These are phyloP conservation scores for Pelagomonas calceolata DNA, from an alignment of 108 stramenopile genomes.

Conservation along the genomic window DNA sequence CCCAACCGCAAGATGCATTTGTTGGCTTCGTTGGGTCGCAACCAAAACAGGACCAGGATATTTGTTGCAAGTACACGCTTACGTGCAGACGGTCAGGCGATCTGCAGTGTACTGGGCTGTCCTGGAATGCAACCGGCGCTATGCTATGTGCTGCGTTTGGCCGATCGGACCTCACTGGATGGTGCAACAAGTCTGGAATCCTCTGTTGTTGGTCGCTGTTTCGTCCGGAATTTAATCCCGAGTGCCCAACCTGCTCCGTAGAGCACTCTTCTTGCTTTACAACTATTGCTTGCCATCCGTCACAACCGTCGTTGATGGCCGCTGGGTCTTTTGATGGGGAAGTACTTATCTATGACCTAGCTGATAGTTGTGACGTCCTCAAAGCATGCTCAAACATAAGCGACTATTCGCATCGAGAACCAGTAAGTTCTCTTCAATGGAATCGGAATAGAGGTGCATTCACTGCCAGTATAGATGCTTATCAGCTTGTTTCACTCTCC, in stretches of 20 bases:
- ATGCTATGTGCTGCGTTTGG: conserved; percentile 55
- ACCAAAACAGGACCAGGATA: too few species aligned
- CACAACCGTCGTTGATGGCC: conserved; percentile 30
- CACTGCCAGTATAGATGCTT: neutral
- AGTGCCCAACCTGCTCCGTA: neutral
- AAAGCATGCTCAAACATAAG: conserved; percentile 25
- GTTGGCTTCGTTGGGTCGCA: too few species aligned
- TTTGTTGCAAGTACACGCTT: too few species aligned
- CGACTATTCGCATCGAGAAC: conserved; percentile 42
- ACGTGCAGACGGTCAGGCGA: too few species aligned
- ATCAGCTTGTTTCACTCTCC: conserved; percentile 17
- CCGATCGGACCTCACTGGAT: neutral
- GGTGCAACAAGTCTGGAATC: neutral
- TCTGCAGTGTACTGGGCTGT: conserved; percentile 24
- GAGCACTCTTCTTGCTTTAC: conserved; percentile 33
- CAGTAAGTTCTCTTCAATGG: conserved; percentile 27
- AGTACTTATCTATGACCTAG: conserved; percentile 25
- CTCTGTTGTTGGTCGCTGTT: neutral
- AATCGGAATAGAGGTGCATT: neutral
- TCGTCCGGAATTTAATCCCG: neutral
- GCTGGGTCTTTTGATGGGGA: conserved; percentile 48
- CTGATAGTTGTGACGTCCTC: neutral
- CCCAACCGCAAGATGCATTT: too few species aligned
- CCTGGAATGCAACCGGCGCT: conserved; percentile 96
- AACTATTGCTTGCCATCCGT: conserved; percentile 37